phyloP scores from a whole-genome alignment of 148 eudicot species.

The Limonium bicolor region DNA sequence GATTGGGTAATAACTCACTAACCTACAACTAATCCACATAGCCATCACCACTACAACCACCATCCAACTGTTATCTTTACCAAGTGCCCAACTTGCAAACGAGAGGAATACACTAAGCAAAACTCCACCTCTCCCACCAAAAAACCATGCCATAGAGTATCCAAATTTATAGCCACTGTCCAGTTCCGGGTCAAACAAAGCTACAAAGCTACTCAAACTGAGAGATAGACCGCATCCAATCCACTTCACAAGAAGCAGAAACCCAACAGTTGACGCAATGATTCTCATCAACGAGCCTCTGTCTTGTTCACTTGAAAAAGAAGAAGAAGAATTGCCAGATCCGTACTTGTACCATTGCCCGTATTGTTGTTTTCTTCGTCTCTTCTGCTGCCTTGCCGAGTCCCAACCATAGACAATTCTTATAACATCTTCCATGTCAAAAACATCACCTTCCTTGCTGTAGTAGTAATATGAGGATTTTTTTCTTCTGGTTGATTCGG shows the following conservation, averaged over 20 bases:
- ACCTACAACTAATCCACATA: constrained; percentile 67
- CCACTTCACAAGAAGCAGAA: constrained; percentile 57
- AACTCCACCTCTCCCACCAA: constrained; percentile 71
- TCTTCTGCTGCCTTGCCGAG: constrained; percentile 31
- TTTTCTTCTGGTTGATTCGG: too few relatives aligned
- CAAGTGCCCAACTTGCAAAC: constrained; percentile 80
- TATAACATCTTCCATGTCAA: constrained; percentile 34
- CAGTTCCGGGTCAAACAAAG: constrained; percentile 48
- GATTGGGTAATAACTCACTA: constrained; percentile 44
- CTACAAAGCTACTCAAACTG: constrained; percentile 51
- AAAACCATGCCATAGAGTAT: constrained; percentile 49
- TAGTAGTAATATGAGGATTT: too few relatives aligned
- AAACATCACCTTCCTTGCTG: too few relatives aligned
- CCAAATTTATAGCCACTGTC: constrained; percentile 77
- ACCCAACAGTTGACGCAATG: constrained; percentile 49
- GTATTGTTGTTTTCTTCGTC: constrained; percentile 31
- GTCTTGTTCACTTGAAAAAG: constrained; percentile 20
- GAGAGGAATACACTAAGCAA: constrained; percentile 64
- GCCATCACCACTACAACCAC: constrained; percentile 50
- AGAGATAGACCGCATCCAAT: constrained; percentile 47
- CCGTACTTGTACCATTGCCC: constrained; percentile 16
- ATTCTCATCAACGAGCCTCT: constrained; percentile 57
- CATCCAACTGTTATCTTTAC: constrained; percentile 64
- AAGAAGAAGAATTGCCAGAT: constrained; percentile 18
- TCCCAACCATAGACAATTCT: constrained; percentile 40